These are phyloP conservation scores for Aspergillus nomiae DNA, from an alignment of 2,329 filamentous ascomycete species.

Conservation along the genomic window DNA sequence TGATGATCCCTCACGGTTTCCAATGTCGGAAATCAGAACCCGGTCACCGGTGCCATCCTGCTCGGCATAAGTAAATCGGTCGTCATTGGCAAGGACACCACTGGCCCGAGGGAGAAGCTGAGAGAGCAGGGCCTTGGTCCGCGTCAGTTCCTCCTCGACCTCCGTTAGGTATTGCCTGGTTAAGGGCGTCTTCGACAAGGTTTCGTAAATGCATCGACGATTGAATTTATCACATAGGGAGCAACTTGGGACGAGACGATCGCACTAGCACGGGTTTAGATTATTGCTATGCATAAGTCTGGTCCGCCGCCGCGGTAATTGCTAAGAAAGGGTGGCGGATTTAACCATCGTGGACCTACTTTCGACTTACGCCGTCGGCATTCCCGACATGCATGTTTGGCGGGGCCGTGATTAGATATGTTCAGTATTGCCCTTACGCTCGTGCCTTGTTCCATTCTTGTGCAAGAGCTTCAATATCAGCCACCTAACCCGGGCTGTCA, in stretches of 20 bases:
- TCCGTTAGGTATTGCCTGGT: not conserved
- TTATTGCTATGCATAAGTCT: not conserved
- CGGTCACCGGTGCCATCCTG: too few species aligned
- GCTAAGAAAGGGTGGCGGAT: not conserved
- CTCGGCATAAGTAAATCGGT: too few species aligned
- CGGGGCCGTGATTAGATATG: not conserved
- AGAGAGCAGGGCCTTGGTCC: not conserved
- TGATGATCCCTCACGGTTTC: not conserved
- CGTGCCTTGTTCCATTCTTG: not conserved
- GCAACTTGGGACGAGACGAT: not conserved
- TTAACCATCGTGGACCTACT: constrained; percentile 16
- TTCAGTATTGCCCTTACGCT: not conserved
- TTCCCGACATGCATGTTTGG: constrained; percentile 33
- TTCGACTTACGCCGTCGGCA: constrained; percentile 44
- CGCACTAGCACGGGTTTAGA: not conserved
- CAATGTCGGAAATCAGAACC: not conserved
- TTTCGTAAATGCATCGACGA: not conserved
- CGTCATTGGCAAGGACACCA: not conserved
- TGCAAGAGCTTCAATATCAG: not conserved
- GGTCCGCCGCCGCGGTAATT: not conserved
- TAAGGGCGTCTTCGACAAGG: not conserved
- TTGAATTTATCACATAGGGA: not conserved
- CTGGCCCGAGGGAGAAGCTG: not conserved
- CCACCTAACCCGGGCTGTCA: not conserved
- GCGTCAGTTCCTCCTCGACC: not conserved